Evolutionary conservation across 331 rosid species (phyloP), one percentile per base, ranked within the genome.

Genomic region (Malus hybrid): DNA sequence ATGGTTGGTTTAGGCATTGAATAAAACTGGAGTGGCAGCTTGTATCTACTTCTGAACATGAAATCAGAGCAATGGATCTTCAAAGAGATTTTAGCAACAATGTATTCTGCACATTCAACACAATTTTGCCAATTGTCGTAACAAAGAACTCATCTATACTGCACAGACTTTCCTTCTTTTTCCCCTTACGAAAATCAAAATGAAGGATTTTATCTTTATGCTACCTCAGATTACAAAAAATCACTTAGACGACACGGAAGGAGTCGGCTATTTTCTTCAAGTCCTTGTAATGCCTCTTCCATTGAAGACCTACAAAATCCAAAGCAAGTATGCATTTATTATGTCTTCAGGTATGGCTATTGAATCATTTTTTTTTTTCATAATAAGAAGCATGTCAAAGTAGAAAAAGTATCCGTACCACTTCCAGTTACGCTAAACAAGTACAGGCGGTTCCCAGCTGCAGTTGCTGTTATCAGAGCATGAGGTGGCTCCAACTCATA

Each of bases 401-500:
- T 70, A 72, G 61, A 55, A 34, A 34, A 69, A 39, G 29, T 10
- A 32, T 76, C 5, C 67, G 62, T 93, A 94, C 99, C 99, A 36
- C 76, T 94, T 76, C 92, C 97, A 2, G 97, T 91, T 65, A 91
- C 90, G 34, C 31, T 85, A 73, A 90, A 90, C 90, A 94, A 82
- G 91, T 94, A 94, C 20, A 94, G 86, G 79, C 99, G 96, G 76
- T 94, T 94, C 66, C 97, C 99, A 0, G 99, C 99, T 31, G 99
- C 99, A 46, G 96, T 94, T 63, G 99, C 96, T 29, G 99, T 88
- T 70, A 94, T 94, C 50, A 94, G 75, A 78, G 74, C 78, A 81
- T 94, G 99, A 82, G 99, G 99, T 36, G 97, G 99, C 88, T 94
- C 99, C 80, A 94, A 79, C 80, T 94, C 99, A 86, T 69, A 94